Base-by-base conservation (phyloP, 1,284 basidiomycete genomes). In the Ustilago bromivora region DNA sequence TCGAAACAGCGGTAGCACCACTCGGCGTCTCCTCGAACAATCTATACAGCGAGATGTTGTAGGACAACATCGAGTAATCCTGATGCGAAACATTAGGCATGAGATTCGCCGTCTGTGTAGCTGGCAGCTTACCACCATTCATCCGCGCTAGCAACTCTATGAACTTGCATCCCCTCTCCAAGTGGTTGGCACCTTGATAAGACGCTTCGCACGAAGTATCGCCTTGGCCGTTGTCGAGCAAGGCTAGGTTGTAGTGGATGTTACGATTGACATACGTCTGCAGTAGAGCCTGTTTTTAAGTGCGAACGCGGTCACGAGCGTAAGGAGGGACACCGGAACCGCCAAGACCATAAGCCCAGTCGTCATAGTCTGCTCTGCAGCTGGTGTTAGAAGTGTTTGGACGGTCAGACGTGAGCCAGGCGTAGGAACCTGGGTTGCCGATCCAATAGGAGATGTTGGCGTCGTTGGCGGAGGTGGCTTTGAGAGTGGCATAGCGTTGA, bases 191-290 rank as follows among this genome's bases (percentile, higher is more conserved):
- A 19, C 82, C 82, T 57, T 84, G 82, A 28, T 57, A 55, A 19
- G 61, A 47, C 4, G 80, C 82, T 36, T 66, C 60, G 64, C 82
- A 83, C n/a, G 74, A 41, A n/a, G 80, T 81, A 63, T 82, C 82
- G 19, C 81, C 82, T 35, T 74, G 67, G 31, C 83, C 83, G 47
- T 84, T 84, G 65, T 85, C 84, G 11, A 79, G 61, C 12, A 85
- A 53, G 4, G 73, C 84, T 5, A 80, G 66, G 43, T 76, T 80
- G 61, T 79, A 81, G 65, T 82, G 78, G 15, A 85, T 72, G 32
- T 74, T 79, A 28, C 83, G 75, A 23, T 53, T 51, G 11, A 40
- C 58, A 70, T 75, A 85, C 2, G 65, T 63, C 2, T 68, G 41
- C 11, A 83, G 32, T 11, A 85, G 47, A 15, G 64, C 34, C 38